Base-by-base conservation (phyloP, 495 filamentous ascomycete species). In the Aspergillus leporis region DNA sequence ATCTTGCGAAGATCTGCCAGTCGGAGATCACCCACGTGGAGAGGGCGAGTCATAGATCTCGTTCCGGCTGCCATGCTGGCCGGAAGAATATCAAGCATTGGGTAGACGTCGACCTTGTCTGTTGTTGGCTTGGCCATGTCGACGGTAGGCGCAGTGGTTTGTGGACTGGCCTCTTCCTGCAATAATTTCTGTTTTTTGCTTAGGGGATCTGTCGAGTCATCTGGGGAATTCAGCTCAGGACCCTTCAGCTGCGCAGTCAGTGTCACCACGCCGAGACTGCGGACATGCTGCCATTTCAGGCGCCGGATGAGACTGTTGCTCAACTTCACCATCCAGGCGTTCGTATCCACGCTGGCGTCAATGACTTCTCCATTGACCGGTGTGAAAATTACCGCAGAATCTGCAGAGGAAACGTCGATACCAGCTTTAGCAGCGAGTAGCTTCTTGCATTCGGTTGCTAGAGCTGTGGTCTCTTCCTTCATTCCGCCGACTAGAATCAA, bases 291-390 rank as follows among this genome's bases (percentile, higher is more conserved):
- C 94, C 95, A 98, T 67, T 90, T 91, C 22, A 99, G 77, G 23
- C 87, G 84, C 64, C 88, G 88, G 31, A 94, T 87, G 25, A 99
- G 84, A 41, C 81, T 76, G 58, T 92, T 90, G 56, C 89, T 90
- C 30, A 99, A 81, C 66, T 91, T 96, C 51, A 98, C 89, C 28
- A 88, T 87, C 94, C 94, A 99, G 22, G 94, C 93, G 69, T 97
- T 98, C 7, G 93, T 98, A 65, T 99, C 94, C 38, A 98, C 93
- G 63, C 92, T 96, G 14, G 93, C 94, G 70, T 98, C 86, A 50
- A 98, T 81, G 3, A 78, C 75, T 51, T 81, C 75, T 16, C 92
- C 91, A 36, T 89, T 78, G 13, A 66, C 70, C 2, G 95, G 94
- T 0, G 91, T 92, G 72, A 92, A 93, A 19, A 98, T 88, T 58